Percentiles rank a stretch among this genome's conserved stretches.
phyloP scores from a whole-genome alignment of 768 basidiomycete genomes.

The Scleroderma citrinum region DNA sequence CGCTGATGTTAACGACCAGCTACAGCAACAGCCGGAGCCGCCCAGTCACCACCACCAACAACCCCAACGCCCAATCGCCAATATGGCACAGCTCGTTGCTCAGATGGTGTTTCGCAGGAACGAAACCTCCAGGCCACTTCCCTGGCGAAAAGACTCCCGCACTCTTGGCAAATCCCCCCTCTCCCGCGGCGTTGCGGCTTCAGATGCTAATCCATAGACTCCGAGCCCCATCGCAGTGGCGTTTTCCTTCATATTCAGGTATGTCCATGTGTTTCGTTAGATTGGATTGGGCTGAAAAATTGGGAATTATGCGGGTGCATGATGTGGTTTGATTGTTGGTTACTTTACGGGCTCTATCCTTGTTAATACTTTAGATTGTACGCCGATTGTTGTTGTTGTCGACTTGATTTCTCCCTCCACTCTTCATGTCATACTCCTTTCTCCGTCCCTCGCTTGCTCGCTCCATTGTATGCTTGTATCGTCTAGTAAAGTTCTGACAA shows the following conservation, averaged over 20 bases:
- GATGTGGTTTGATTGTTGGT: conserved; percentile 6
- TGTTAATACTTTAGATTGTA: conserved; percentile 15
- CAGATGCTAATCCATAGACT: conserved; percentile 3
- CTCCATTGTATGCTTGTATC: conserved; percentile 25
- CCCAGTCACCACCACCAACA: conserved; percentile 3
- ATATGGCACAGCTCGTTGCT: conserved; percentile 38
- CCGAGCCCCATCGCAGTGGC: neutral
- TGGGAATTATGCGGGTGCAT: neutral
- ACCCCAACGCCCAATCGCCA: conserved; percentile 21
- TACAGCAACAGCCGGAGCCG: neutral
- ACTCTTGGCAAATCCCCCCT: conserved; percentile 28
- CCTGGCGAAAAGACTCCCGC: conserved; percentile 28
- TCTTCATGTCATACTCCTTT: conserved; percentile 5
- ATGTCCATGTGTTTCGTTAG: neutral
- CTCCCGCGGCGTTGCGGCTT: conserved; percentile 11
- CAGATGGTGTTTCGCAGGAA: conserved; percentile 42
- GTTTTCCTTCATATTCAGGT: neutral
- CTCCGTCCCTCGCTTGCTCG: conserved; percentile 11
- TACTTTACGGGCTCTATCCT: conserved; percentile 2
- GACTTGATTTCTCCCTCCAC: neutral
- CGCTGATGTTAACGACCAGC: neutral
- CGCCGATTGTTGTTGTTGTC: neutral
- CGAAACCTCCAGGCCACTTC: conserved; percentile 33
- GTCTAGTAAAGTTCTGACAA: conserved; percentile 9
- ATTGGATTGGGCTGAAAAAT: neutral